Conservation (phyloP, 164 flowering plant species). For the grape (Vitis vinifera) region ASM3070453v1 NC_081806.1:3467501-3468000, state of each 20-base stretch:
- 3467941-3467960: slow-evolving; percentile 14
- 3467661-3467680: slow-evolving; percentile 76
- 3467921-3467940: slow-evolving; percentile 82
- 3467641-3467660: slow-evolving; percentile 40
- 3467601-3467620: slow-evolving; percentile 53
- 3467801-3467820: slow-evolving; percentile 35
- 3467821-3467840: slow-evolving; percentile 30
- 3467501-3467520: neutral
- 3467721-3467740: slow-evolving; percentile 70
- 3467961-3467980: slow-evolving; percentile 3
- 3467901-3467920: slow-evolving; percentile 61
- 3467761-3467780: slow-evolving; percentile 69
- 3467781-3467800: slow-evolving; percentile 74
- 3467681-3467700: slow-evolving; percentile 77
- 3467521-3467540: slow-evolving; percentile 56
- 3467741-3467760: slow-evolving; percentile 71
- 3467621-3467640: slow-evolving; percentile 20
- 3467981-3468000: slow-evolving; percentile 1
- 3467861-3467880: slow-evolving; percentile 35
- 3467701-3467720: slow-evolving; percentile 77
- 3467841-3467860: slow-evolving; percentile 25
- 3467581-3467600: slow-evolving; percentile 43
- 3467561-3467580: slow-evolving; percentile 77
- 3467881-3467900: slow-evolving; percentile 60
- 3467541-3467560: slow-evolving; percentile 69